Percentiles rank a stretch among this genome's conserved stretches.
These are phyloP conservation scores for Syncephalastrum contaminatum DNA, from an alignment of 371 early-diverging fungal species.

Conservation along the genomic window DNA sequence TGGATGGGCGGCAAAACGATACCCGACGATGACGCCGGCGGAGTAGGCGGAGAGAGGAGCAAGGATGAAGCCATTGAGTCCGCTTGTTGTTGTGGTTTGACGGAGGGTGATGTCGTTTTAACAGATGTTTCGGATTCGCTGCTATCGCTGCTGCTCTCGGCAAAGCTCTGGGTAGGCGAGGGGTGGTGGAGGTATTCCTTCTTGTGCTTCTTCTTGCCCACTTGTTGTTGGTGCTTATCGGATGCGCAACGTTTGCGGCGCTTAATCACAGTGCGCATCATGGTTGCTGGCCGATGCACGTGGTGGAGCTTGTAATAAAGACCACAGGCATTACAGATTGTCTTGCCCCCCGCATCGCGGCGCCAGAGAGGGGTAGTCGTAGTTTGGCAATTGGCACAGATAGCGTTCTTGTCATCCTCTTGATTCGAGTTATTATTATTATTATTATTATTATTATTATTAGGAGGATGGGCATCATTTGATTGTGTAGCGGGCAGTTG, in stretches of 20 bases:
- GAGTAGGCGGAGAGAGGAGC: constrained; percentile 10
- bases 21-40: constrained; percentile 5
- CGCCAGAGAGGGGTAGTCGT: constrained; percentile 84
- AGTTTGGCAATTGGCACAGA: constrained; percentile 78
- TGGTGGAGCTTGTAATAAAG: constrained; percentile 76
- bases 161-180: background rate
- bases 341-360: constrained; percentile 62
- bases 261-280: constrained; percentile 59
- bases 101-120: constrained; percentile 2
- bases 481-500: no score
- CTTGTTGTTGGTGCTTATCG: constrained; percentile 11
- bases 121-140: background rate
- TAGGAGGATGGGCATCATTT: no score
- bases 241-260: constrained; percentile 45
- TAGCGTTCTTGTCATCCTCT: constrained; percentile 16
- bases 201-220: background rate
- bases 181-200: background rate
- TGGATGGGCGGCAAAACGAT: constrained; percentile 17
- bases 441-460: no score
- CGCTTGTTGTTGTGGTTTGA: constrained; percentile 1
- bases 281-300: constrained; percentile 55
- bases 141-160: no score
- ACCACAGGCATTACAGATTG: constrained; percentile 83
- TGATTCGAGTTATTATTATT: background rate
- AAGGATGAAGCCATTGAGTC: constrained; percentile 3